Conservation (phyloP, 192 early-diverging fungal genomes). For the Coemansia asiatica region DNA sequence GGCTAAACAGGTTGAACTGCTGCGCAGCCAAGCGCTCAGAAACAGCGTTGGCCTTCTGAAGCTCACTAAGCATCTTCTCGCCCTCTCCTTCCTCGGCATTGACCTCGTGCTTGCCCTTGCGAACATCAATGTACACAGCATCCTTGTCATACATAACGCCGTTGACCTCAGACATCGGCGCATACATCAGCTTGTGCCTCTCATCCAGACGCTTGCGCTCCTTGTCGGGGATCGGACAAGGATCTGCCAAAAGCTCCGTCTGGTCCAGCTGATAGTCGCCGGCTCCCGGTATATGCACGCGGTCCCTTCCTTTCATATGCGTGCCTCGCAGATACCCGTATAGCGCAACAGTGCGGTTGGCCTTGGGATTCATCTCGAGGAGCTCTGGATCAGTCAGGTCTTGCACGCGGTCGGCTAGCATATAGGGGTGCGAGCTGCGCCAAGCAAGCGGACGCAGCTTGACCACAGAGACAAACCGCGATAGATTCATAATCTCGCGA, state of each 20-base stretch:
- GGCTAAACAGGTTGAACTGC: constrained; percentile 51
- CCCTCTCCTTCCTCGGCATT: constrained; percentile 67
- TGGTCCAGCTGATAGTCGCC: constrained; percentile 82
- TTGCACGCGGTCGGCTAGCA: constrained; percentile 95
- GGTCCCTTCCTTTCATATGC: constrained; percentile 82
- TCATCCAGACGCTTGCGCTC: constrained; percentile 85
- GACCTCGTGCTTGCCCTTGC: constrained; percentile 60
- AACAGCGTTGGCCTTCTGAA: constrained; percentile 75
- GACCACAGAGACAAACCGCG: constrained; percentile 97
- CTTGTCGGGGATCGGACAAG: constrained; percentile 97
- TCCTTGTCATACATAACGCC: constrained; percentile 99
- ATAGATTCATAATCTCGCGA: constrained; percentile 90
- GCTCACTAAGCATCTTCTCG: constrained; percentile 88
- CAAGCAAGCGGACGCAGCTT: constrained; percentile 96
- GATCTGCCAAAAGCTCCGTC: constrained; percentile 81
- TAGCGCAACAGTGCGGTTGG: constrained; percentile 88
- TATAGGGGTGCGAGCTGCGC: constrained; percentile 97
- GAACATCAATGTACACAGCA: constrained; percentile 97
- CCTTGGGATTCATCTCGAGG: constrained; percentile 76
- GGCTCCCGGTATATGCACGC: constrained; percentile 94
- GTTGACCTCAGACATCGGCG: constrained; percentile 97
- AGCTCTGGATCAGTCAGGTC: constrained; percentile 93
- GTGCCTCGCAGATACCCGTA: constrained; percentile 97
- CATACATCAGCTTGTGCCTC: constrained; percentile 94
- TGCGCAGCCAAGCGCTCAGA: constrained; percentile 37